phyloP scores from a whole-genome alignment of 345 rosid species.

The Lepidium sativum region DNA sequence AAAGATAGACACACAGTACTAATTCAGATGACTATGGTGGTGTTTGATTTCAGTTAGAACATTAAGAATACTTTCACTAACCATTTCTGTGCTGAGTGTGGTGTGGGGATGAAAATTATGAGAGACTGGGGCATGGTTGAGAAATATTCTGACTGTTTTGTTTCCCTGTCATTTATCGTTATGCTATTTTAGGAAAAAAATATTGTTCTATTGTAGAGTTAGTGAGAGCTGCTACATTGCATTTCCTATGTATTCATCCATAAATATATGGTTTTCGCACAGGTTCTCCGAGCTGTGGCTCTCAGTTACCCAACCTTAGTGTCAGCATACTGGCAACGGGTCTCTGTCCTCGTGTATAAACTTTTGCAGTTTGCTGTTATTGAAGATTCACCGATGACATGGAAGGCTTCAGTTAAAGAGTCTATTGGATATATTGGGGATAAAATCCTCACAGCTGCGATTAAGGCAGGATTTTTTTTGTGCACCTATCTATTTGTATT shows the following conservation, averaged over 20 bases:
- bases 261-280: conserved; percentile 19
- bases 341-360: conserved; percentile 45
- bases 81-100: conserved; percentile 9
- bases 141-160: conserved; percentile 1
- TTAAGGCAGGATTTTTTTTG: conserved; percentile 43
- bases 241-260: conserved; percentile 6
- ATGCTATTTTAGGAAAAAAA: not conserved
- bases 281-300: conserved; percentile 78
- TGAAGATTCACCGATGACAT: conserved; percentile 40
- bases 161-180: not conserved
- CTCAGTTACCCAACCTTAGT: conserved; percentile 71
- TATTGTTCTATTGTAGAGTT: not conserved
- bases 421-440: conserved; percentile 51
- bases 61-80: not conserved
- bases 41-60: not conserved
- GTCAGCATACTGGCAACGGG: conserved; percentile 52
- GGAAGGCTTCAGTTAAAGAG: conserved; percentile 48
- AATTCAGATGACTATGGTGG: not conserved
- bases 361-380: conserved; percentile 34
- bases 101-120: not conserved
- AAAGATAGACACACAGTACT: not conserved
- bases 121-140: not conserved
- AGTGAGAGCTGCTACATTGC: conserved; percentile 4
- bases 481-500: too few relatives aligned
- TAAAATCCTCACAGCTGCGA: conserved; percentile 58